Conservation (phyloP, 345 rosid species). For the Melastoma malabathricum region DNA sequence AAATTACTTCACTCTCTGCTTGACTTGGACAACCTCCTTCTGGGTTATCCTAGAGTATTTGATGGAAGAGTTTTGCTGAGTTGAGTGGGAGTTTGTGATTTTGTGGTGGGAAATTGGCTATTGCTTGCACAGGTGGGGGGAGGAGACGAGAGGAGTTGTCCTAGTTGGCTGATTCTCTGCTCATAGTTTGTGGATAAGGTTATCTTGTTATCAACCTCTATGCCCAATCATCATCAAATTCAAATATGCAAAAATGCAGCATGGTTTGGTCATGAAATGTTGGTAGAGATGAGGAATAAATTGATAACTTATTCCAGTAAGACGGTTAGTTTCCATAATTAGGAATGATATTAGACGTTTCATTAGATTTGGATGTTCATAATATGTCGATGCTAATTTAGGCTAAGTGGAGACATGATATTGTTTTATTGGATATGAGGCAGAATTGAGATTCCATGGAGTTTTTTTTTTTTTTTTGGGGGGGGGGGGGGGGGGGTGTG, state of each 20-base stretch:
- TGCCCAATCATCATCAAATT: slow-evolving; percentile 25
- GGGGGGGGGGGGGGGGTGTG: no score
- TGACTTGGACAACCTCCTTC: no score
- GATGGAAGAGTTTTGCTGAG: no score
- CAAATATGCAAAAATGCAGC: slow-evolving; percentile 4
- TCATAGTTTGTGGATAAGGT: slow-evolving; percentile 41
- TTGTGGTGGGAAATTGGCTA: not conserved
- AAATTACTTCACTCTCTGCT: no score
- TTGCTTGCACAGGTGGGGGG: not conserved
- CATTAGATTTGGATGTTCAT: not conserved
- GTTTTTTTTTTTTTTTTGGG: no score
- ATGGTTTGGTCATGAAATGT: not conserved
- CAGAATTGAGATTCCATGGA: no score
- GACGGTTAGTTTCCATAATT: not conserved
- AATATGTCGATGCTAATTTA: no score
- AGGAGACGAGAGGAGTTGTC: slow-evolving; percentile 4
- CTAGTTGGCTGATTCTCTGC: slow-evolving; percentile 49
- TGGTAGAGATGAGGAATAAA: not conserved
- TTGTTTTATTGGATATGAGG: no score
- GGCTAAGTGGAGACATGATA: no score
- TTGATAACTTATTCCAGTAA: no score
- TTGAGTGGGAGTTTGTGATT: no score
- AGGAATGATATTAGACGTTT: not conserved
- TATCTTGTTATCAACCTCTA: slow-evolving; percentile 18
- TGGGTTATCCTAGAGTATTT: no score